Evolutionary conservation across 495 filamentous ascomycete species (phyloP).

Genomic region (Letharia columbiana): DNA sequence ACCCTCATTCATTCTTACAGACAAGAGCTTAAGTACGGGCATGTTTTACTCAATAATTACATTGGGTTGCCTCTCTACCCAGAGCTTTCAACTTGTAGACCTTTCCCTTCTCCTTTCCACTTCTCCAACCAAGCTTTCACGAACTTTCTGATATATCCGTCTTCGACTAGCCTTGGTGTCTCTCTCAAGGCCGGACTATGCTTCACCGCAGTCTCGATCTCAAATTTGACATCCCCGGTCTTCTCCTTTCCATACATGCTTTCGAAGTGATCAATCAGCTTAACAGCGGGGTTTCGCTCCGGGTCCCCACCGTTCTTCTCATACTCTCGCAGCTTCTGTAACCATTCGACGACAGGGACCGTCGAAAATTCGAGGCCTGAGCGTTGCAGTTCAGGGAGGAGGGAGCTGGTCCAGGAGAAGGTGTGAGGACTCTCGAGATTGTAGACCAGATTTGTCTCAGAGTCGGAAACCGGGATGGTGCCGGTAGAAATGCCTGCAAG

Average conservation of each 20-base stretch:
- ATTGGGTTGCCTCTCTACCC: background rate
- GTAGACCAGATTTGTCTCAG: conserved; percentile 34
- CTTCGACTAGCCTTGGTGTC: conserved; percentile 9
- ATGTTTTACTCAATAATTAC: background rate
- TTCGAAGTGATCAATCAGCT: conserved; percentile 47
- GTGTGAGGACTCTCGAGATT: conserved; percentile 43
- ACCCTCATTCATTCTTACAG: background rate
- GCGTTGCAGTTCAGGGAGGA: conserved; percentile 39
- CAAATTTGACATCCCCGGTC: conserved; percentile 6
- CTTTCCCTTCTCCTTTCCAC: conserved; percentile 16
- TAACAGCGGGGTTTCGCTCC: conserved; percentile 49
- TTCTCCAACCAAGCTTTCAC: conserved; percentile 21
- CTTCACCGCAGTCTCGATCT: conserved; percentile 9
- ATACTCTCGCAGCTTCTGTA: conserved; percentile 33
- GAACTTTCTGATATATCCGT: conserved; percentile 21
- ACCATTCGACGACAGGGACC: conserved; percentile 42
- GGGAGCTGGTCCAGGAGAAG: conserved; percentile 44
- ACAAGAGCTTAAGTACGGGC: background rate
- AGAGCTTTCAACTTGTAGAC: conserved; percentile 6
- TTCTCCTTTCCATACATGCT: conserved; percentile 7
- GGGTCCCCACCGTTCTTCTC: conserved; percentile 32
- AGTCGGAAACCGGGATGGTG: background rate
- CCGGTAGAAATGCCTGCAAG: conserved; percentile 32
- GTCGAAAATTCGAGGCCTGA: conserved; percentile 33
- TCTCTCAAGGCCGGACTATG: conserved; percentile 19